Percentiles rank a stretch among this genome's conserved stretches.
These are phyloP conservation scores for Monascus purpureus DNA, from an alignment of 495 filamentous ascomycete species.

Conservation along the genomic window DNA sequence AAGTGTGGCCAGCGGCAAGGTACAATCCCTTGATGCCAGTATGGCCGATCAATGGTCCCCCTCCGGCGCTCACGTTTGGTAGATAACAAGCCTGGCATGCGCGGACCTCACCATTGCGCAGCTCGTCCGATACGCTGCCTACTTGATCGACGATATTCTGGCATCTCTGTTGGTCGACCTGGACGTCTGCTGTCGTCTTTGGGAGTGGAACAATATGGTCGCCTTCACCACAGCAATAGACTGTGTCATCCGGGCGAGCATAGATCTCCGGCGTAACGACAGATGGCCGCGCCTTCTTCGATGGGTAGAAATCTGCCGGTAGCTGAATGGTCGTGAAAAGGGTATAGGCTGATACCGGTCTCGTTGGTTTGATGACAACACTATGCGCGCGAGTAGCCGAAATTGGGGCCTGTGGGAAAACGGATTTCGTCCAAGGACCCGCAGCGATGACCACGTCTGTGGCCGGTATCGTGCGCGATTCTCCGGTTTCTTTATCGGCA, in stretches of 20 bases:
- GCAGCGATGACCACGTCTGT: conserved; percentile 76
- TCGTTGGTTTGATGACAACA: conserved; percentile 63
- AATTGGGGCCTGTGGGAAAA: conserved; percentile 68
- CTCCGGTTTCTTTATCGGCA: conserved; percentile 45
- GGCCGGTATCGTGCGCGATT: conserved; percentile 48
- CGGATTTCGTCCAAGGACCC: conserved; percentile 72
- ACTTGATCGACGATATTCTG: conserved; percentile 83
- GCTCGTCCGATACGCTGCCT: conserved; percentile 56
- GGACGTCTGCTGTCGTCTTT: conserved; percentile 58
- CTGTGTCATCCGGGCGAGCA: conserved; percentile 71
- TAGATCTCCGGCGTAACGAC: conserved; percentile 86
- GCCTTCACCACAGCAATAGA: conserved; percentile 89
- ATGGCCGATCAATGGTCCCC: conserved; percentile 64
- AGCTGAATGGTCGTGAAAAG: conserved; percentile 84
- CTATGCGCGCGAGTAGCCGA: conserved; percentile 76
- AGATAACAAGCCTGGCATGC: conserved; percentile 87
- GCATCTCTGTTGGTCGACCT: conserved; percentile 62
- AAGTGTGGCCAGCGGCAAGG: conserved; percentile 84
- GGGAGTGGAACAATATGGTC: conserved; percentile 67
- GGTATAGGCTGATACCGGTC: conserved; percentile 71
- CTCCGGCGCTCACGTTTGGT: conserved; percentile 52
- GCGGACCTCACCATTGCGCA: conserved; percentile 65
- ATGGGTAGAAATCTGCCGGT: conserved; percentile 41
- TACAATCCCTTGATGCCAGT: conserved; percentile 64
- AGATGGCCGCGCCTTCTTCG: conserved; percentile 37